These are phyloP conservation scores for Penicillium diatomitis DNA, from an alignment of 495 filamentous ascomycete genomes.

Conservation along the genomic window DNA sequence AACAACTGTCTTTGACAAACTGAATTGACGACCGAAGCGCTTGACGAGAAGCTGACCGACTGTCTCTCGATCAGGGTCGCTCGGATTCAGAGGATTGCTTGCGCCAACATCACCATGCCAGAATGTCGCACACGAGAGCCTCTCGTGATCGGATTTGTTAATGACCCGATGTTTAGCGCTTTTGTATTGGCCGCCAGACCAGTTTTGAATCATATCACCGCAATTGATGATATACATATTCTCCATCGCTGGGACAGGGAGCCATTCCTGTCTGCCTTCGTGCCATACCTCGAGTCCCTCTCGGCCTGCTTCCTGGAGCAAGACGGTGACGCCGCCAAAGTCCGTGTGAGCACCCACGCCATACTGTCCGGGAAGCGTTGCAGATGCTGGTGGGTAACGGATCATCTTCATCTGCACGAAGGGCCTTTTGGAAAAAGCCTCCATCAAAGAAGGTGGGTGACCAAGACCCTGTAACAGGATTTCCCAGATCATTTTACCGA, in stretches of 20 bases:
- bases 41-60: slow-evolving; percentile 13
- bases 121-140: slow-evolving; percentile 21
- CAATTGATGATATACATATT: slow-evolving; percentile 37
- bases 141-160: slow-evolving; percentile 18
- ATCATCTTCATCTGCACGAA: slow-evolving; percentile 33
- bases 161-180: slow-evolving; percentile 31
- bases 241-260: slow-evolving; percentile 25
- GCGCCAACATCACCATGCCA: slow-evolving; percentile 21
- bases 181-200: slow-evolving; percentile 26
- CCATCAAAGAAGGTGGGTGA: slow-evolving; percentile 19
- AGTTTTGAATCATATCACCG: slow-evolving; percentile 32
- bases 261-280: slow-evolving; percentile 25
- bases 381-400: slow-evolving; percentile 30
- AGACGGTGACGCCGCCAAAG: slow-evolving; percentile 32
- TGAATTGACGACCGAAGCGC: slow-evolving; percentile 7
- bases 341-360: slow-evolving; percentile 29
- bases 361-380: slow-evolving; percentile 24
- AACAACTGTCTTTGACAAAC: not conserved
- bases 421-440: slow-evolving; percentile 28
- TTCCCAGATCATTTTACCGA: slow-evolving; percentile 24
- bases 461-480: slow-evolving; percentile 33
- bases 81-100: slow-evolving; percentile 19
- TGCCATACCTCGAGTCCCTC: slow-evolving; percentile 37
- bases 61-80: slow-evolving; percentile 12
- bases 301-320: slow-evolving; percentile 33